These are phyloP conservation scores for Sisymbrium irio DNA, from an alignment of 345 rosid species.

Conservation along the genomic window DNA sequence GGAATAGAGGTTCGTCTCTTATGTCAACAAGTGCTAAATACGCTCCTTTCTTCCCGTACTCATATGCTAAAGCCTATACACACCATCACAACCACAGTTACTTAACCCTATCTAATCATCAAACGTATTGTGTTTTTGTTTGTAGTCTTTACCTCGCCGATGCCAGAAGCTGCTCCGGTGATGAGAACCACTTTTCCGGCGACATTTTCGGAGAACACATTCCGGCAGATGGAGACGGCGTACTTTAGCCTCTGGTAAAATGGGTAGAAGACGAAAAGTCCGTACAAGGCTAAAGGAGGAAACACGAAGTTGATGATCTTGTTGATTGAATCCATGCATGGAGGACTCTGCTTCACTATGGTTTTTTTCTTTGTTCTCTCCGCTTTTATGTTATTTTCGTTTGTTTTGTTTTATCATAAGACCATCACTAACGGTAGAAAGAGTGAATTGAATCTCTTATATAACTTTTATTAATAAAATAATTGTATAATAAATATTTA, in stretches of 20 bases:
- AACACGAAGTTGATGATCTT: conserved; percentile 32
- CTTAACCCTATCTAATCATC: neutral
- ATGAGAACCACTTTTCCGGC: conserved; percentile 65
- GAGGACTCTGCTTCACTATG: conserved; percentile 3
- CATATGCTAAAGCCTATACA: conserved; percentile 50
- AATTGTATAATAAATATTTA: too few species aligned
- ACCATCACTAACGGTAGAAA: conserved; percentile 1
- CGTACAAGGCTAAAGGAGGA: conserved; percentile 26
- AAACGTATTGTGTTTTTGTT: neutral
- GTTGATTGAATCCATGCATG: conserved; percentile 36
- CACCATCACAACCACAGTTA: neutral
- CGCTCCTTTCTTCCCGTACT: conserved; percentile 61
- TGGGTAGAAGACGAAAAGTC: conserved; percentile 44
- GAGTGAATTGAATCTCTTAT: too few species aligned
- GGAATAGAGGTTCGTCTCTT: conserved; percentile 41
- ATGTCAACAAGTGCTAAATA: conserved; percentile 56
- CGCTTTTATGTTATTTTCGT: neutral
- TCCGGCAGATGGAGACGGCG: conserved; percentile 19
- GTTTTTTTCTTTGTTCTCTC: neutral
- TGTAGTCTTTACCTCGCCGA: conserved; percentile 49
- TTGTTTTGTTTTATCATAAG: neutral
- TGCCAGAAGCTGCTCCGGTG: conserved; percentile 70
- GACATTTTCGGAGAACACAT: conserved; percentile 43
- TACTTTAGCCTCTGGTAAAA: conserved; percentile 41
- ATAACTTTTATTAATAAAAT: too few species aligned